Conservation (phyloP, 768 basidiomycete species). For the Stropharia rugosoannulata region DNA sequence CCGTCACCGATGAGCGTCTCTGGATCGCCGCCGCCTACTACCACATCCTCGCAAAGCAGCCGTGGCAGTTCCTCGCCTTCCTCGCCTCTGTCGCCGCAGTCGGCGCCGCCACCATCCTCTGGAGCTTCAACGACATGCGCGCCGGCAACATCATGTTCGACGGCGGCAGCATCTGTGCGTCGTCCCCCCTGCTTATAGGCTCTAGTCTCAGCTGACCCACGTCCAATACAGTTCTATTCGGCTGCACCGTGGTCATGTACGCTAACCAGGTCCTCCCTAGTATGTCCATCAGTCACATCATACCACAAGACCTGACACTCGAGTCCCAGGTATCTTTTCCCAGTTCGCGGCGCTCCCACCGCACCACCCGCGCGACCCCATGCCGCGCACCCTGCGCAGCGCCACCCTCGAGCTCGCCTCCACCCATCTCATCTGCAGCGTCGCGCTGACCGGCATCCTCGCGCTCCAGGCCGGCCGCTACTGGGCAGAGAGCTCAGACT, state of each 20-base stretch:
- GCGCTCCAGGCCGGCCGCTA: slow-evolving; percentile 80
- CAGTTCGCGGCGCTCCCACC: slow-evolving; percentile 60
- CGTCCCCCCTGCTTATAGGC: not conserved
- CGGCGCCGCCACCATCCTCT: slow-evolving; percentile 68
- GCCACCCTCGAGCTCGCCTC: slow-evolving; percentile 80
- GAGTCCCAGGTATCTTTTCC: slow-evolving; percentile 47
- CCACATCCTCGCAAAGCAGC: slow-evolving; percentile 69
- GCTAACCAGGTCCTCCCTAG: slow-evolving; percentile 77
- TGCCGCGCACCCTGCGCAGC: slow-evolving; percentile 60
- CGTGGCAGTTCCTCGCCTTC: slow-evolving; percentile 53
- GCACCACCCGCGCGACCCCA: slow-evolving; percentile 50
- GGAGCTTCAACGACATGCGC: slow-evolving; percentile 74
- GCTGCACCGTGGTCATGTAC: slow-evolving; percentile 70
- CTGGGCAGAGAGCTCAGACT: slow-evolving; percentile 80
- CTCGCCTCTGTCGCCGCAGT: slow-evolving; percentile 54
- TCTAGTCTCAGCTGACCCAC: not conserved
- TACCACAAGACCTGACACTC: not conserved
- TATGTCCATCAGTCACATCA: slow-evolving; percentile 34
- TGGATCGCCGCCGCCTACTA: slow-evolving; percentile 86
- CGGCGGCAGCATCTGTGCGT: slow-evolving; percentile 83
- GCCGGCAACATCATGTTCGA: slow-evolving; percentile 92
- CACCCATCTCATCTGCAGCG: slow-evolving; percentile 82
- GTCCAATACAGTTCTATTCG: slow-evolving; percentile 64
- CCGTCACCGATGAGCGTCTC: slow-evolving; percentile 79
- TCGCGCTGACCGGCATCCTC: slow-evolving; percentile 84